Conservation (phyloP, 2,329 filamentous ascomycete species). For the Aaosphaeria pasadenensis region DNA sequence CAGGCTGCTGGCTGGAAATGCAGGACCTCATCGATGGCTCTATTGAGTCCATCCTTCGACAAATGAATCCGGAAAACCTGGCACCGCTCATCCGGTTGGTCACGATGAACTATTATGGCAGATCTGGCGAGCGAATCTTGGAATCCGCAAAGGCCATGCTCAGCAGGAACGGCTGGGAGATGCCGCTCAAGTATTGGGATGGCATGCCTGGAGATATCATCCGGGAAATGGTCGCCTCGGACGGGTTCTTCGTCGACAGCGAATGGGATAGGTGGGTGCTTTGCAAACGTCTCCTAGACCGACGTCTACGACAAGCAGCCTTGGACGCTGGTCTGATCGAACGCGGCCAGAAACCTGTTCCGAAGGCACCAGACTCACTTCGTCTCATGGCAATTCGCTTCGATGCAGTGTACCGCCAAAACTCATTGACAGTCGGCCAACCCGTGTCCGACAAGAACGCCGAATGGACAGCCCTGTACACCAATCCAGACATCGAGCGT, state of each 20-base stretch:
- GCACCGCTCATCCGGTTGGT: conserved; percentile 52
- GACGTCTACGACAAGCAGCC: conserved; percentile 47
- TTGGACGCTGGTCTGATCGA: conserved; percentile 48
- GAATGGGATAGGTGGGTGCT: conserved; percentile 59
- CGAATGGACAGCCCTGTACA: conserved; percentile 52
- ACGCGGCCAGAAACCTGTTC: conserved; percentile 39
- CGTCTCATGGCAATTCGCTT: conserved; percentile 52
- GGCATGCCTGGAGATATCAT: conserved; percentile 57
- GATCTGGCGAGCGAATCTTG: conserved; percentile 53
- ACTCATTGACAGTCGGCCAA: conserved; percentile 33
- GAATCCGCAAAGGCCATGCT: conserved; percentile 59
- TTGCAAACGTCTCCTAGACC: conserved; percentile 53
- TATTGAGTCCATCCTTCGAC: conserved; percentile 53
- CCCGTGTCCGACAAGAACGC: conserved; percentile 44
- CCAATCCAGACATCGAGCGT: conserved; percentile 53
- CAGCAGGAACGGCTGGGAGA: conserved; percentile 56
- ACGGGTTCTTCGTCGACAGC: conserved; percentile 57
- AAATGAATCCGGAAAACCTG: conserved; percentile 51
- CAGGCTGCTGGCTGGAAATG: conserved; percentile 59
- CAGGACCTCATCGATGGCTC: conserved; percentile 53
- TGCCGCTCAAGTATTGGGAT: conserved; percentile 55
- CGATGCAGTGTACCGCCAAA: conserved; percentile 51
- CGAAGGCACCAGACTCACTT: conserved; percentile 48
- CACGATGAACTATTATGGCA: conserved; percentile 55
- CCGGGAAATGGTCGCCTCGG: conserved; percentile 57